Evolutionary conservation across 2,329 filamentous ascomycete genomes (phyloP).

Genomic region (Botrytis medusae): DNA sequence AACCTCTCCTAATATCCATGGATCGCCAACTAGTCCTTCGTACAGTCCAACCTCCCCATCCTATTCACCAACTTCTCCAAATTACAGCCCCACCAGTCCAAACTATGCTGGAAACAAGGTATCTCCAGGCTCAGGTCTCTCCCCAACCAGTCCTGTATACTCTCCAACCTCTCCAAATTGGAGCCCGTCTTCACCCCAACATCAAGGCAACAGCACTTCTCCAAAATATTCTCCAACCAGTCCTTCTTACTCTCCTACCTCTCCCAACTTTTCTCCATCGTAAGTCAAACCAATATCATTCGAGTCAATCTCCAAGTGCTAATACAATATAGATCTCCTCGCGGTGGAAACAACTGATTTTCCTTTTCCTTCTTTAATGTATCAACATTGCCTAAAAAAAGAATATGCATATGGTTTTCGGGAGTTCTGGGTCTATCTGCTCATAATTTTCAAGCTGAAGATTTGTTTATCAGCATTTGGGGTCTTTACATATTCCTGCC

Average conservation of each 20-base stretch:
- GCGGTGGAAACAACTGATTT: slow-evolving; percentile 27
- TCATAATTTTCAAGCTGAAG: slow-evolving; percentile 17
- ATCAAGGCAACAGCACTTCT: slow-evolving; percentile 38
- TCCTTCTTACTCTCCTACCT: slow-evolving; percentile 35
- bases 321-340: slow-evolving; percentile 31
- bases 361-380: slow-evolving; percentile 29
- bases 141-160: slow-evolving; percentile 39
- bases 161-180: slow-evolving; percentile 38
- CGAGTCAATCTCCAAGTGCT: slow-evolving; percentile 10
- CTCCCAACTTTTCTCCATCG: slow-evolving; percentile 38
- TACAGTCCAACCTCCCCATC: slow-evolving; percentile 38
- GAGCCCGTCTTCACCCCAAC: slow-evolving; percentile 37
- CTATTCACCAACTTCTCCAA: slow-evolving; percentile 38
- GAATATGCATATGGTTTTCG: slow-evolving; percentile 24
- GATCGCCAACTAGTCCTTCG: slow-evolving; percentile 37
- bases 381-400: slow-evolving; percentile 35
- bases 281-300: slow-evolving; percentile 21
- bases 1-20: slow-evolving; percentile 36
- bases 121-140: slow-evolving; percentile 36
- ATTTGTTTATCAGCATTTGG: slow-evolving; percentile 26
- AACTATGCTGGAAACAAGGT: slow-evolving; percentile 34
- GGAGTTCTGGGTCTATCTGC: slow-evolving; percentile 22
- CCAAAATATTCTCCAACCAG: slow-evolving; percentile 42
- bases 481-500: slow-evolving; percentile 14
- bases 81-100: slow-evolving; percentile 38